Evolutionary conservation across 495 filamentous ascomycete genomes (phyloP).

Genomic region (Pseudevernia furfuracea): DNA sequence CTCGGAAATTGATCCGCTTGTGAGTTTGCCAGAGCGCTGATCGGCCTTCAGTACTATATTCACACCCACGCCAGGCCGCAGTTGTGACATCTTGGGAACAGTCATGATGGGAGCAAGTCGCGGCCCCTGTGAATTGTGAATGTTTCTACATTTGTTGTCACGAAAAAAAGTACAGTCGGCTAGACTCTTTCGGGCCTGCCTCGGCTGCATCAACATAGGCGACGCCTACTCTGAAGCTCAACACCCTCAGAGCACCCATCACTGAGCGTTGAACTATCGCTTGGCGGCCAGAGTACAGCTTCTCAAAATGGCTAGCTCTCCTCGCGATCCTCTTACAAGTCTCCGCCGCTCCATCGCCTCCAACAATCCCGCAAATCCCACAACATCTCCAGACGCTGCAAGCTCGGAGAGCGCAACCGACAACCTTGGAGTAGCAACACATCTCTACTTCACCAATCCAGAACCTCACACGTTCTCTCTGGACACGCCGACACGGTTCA

Average conservation of each 20-base stretch:
- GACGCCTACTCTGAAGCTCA: neutral
- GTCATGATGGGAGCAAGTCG: neutral
- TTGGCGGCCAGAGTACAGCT: neutral
- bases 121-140: neutral
- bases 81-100: constrained; percentile 45
- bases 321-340: constrained; percentile 62
- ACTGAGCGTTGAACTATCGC: neutral
- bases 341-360: constrained; percentile 71
- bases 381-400: constrained; percentile 53
- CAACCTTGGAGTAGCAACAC: constrained; percentile 67
- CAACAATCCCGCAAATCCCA: constrained; percentile 56
- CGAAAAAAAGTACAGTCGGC: too few species aligned
- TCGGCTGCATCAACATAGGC: too few species aligned
- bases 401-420: constrained; percentile 33
- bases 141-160: too few species aligned
- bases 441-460: constrained; percentile 68
- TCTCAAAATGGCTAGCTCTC: neutral
- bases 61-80: constrained; percentile 51
- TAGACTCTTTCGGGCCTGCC: too few species aligned
- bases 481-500: constrained; percentile 73
- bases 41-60: constrained; percentile 65
- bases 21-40: constrained; percentile 60
- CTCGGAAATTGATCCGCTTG: constrained; percentile 51
- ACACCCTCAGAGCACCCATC: neutral
- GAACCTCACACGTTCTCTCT: constrained; percentile 61